phyloP scores from a whole-genome alignment of 345 rosid species.

The Geranium rotundifolium region DNA sequence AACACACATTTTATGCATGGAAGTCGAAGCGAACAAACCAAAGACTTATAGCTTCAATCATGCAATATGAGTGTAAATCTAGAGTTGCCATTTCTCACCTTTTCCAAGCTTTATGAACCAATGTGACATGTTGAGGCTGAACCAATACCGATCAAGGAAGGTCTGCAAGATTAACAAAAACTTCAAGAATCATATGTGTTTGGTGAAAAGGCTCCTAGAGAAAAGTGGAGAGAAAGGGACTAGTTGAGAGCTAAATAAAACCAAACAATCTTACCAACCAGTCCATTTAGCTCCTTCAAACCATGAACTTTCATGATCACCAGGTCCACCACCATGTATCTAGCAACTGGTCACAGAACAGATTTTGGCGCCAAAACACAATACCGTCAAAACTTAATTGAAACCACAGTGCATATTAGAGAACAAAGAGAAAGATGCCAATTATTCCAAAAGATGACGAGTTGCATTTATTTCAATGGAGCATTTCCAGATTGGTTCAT shows the following conservation, averaged over 20 bases:
- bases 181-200: neutral
- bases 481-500: neutral
- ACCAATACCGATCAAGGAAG: no score
- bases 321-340: neutral
- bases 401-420: neutral
- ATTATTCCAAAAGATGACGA: neutral
- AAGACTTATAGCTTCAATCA: no score
- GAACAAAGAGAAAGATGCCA: neutral
- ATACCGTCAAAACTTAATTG: no score
- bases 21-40: no score
- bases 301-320: neutral
- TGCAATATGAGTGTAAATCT: no score
- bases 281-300: neutral
- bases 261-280: no score
- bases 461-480: neutral
- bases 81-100: no score
- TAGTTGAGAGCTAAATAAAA: neutral
- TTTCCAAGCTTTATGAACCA: no score
- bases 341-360: neutral
- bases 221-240: no score
- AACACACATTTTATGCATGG: no score
- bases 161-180: neutral
- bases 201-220: no score
- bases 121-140: no score
- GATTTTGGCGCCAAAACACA: neutral